phyloP scores from a whole-genome alignment of 1,284 basidiomycete genomes.

The Microbotryum silenes-acaulis region DNA sequence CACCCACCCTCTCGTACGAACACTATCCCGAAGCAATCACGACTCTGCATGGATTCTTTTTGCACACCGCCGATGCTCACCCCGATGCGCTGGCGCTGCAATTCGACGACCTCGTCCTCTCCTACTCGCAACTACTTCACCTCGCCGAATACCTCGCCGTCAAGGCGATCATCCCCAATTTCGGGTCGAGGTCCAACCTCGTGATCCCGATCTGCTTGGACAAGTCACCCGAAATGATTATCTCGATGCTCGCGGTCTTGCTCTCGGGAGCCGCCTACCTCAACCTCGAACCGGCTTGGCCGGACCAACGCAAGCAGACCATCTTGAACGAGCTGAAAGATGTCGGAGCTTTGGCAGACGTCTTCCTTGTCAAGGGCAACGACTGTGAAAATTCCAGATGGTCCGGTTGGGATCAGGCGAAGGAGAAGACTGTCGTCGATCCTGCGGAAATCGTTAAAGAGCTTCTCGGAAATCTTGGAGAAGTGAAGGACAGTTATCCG shows the following conservation, averaged over 20 bases:
- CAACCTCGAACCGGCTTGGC: slow-evolving; percentile 32
- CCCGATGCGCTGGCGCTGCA: slow-evolving; percentile 19
- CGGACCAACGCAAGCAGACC: slow-evolving; percentile 18
- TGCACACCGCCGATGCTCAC: slow-evolving; percentile 9
- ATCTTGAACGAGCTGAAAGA: slow-evolving; percentile 21
- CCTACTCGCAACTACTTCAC: slow-evolving; percentile 17
- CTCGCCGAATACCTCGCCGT: slow-evolving; percentile 13
- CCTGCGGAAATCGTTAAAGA: slow-evolving; percentile 1
- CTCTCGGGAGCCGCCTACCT: slow-evolving; percentile 30
- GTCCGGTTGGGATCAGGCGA: not conserved
- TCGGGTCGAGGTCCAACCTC: not conserved
- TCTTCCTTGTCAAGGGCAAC: slow-evolving; percentile 13
- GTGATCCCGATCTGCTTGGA: slow-evolving; percentile 28
- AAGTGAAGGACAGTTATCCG: slow-evolving; percentile 1
- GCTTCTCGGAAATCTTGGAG: not conserved
- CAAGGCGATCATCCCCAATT: not conserved
- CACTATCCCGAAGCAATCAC: slow-evolving; percentile 9
- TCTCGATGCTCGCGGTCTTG: slow-evolving; percentile 28
- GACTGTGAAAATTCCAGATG: slow-evolving; percentile 14
- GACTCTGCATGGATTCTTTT: slow-evolving; percentile 20
- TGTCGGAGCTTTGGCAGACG: slow-evolving; percentile 14
- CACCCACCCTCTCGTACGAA: not conserved
- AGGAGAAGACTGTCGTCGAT: slow-evolving; percentile 5
- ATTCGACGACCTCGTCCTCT: slow-evolving; percentile 12
- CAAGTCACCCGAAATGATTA: slow-evolving; percentile 28